Conservation (phyloP, 306 rosid genomes). For the Begonia peltatifolia region DNA sequence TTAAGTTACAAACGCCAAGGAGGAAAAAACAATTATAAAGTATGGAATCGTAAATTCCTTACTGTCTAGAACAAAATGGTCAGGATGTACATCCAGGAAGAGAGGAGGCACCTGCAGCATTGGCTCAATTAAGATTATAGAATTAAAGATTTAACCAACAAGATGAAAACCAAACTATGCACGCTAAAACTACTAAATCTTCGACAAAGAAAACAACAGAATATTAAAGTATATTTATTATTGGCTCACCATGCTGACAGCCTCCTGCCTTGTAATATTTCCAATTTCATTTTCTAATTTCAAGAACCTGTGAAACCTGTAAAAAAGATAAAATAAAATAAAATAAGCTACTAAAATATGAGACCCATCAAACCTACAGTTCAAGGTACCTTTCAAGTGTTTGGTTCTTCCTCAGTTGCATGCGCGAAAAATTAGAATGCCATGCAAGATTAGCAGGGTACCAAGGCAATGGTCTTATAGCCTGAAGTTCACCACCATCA, state of each 20-base stretch:
- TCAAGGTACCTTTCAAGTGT: conserved; percentile 64
- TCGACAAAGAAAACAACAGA: neutral
- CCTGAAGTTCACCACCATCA: conserved; percentile 56
- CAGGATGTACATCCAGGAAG: conserved; percentile 73
- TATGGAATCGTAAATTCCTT: conserved; percentile 33
- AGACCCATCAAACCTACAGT: neutral
- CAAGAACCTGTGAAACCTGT: conserved; percentile 92
- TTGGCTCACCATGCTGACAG: conserved; percentile 93
- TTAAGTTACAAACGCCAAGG: neutral
- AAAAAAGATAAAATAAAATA: conserved; percentile 8
- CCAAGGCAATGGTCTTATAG: conserved; percentile 88
- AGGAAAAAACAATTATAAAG: neutral
- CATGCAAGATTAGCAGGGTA: conserved; percentile 90
- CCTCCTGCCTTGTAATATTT: conserved; percentile 98
- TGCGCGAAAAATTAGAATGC: conserved; percentile 91
- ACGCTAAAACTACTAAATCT: neutral
- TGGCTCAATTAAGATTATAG: conserved; percentile 8
- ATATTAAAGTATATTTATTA: neutral
- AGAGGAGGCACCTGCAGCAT: conserved; percentile 87
- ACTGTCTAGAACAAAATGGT: conserved; percentile 89
- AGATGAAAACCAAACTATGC: conserved; percentile 7
- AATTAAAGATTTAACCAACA: conserved; percentile 1
- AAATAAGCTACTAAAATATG: neutral
- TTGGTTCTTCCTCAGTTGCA: conserved; percentile 95
- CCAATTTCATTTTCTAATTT: conserved; percentile 98